Evolutionary conservation across 73 alveolate species (phyloP).

Genomic region (Diophrys appendiculata): DNA sequence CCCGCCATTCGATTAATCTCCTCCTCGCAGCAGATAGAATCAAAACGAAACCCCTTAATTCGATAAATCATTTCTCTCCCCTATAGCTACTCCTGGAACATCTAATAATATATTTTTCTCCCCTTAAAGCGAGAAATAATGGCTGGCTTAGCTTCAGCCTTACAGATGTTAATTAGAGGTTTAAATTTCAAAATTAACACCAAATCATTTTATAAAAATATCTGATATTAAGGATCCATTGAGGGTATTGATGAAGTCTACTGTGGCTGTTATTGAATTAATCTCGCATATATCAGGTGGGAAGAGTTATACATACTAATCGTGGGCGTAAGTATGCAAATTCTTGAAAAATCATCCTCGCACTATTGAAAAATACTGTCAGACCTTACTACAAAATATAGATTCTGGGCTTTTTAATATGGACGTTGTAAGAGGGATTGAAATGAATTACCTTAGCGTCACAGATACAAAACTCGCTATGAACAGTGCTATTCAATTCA

Average conservation of each 20-base stretch:
- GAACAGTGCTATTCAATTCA: neutral
- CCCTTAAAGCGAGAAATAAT: neutral
- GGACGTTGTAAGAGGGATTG: neutral
- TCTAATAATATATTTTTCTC: neutral
- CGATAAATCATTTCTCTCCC: neutral
- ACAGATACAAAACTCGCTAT: neutral
- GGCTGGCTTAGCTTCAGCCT: neutral
- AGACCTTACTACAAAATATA: neutral
- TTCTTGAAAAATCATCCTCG: neutral
- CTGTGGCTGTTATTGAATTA: neutral
- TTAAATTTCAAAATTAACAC: neutral
- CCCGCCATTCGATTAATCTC: no score
- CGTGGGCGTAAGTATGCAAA: neutral
- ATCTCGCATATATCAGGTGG: neutral
- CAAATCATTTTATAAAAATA: neutral
- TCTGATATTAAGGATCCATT: neutral
- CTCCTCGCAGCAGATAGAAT: no score
- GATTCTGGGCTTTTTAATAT: neutral
- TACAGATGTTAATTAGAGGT: neutral
- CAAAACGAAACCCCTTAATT: no score
- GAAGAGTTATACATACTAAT: neutral
- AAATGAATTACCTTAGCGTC: neutral
- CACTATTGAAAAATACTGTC: neutral
- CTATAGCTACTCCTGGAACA: neutral
- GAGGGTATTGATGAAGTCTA: neutral